Evolutionary conservation across 1,139 yeast species (phyloP).

Genomic region (Geotrichum phurueaensis): DNA sequence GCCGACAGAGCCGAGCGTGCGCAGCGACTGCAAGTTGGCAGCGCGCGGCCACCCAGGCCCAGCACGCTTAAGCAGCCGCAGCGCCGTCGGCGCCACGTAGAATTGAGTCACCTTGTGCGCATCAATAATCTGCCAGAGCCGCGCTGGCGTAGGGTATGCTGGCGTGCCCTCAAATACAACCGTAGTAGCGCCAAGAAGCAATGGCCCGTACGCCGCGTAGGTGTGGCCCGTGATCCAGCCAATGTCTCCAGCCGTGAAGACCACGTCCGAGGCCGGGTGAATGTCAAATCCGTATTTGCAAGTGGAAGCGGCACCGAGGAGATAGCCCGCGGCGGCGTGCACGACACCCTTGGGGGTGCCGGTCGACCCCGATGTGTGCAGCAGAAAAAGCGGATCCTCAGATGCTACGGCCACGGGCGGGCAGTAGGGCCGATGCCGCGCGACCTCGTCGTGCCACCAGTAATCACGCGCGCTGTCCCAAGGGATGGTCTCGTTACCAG

Average conservation of each 20-base stretch:
- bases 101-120: slow-evolving; percentile 72
- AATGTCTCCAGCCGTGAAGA: slow-evolving; percentile 82
- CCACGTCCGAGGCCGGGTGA: slow-evolving; percentile 54
- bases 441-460: slow-evolving; percentile 77
- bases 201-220: slow-evolving; percentile 75
- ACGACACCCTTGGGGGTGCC: slow-evolving; percentile 67
- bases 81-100: slow-evolving; percentile 87
- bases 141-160: slow-evolving; percentile 69
- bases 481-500: slow-evolving; percentile 62
- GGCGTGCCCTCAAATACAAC: slow-evolving; percentile 86
- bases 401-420: slow-evolving; percentile 55
- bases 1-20: slow-evolving; percentile 82
- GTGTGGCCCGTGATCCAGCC: slow-evolving; percentile 92
- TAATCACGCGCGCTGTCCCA: slow-evolving; percentile 58
- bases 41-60: slow-evolving; percentile 63
- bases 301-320: slow-evolving; percentile 62
- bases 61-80: slow-evolving; percentile 75
- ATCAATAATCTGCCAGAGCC: slow-evolving; percentile 82
- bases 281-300: slow-evolving; percentile 73
- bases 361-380: slow-evolving; percentile 64
- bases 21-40: slow-evolving; percentile 54
- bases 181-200: slow-evolving; percentile 70
- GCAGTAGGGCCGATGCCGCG: slow-evolving; percentile 57
- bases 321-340: slow-evolving; percentile 75
- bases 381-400: slow-evolving; percentile 60